Base-by-base conservation (phyloP, 2,329 filamentous ascomycete species). In the Colletotrichum euphorbiae region DNA sequence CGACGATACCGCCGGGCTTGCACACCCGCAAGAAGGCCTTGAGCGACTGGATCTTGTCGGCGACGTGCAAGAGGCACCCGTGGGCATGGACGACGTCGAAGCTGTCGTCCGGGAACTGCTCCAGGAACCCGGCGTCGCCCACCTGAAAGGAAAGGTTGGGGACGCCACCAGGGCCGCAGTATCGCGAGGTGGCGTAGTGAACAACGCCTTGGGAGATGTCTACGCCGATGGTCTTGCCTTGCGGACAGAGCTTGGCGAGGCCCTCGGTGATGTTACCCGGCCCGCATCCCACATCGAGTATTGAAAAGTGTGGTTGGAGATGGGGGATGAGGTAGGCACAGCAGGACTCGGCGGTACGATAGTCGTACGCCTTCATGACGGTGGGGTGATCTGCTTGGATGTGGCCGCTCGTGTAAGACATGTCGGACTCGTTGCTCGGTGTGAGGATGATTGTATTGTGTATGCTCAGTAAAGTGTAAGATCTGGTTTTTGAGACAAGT, bases 281-380 rank as follows among this genome's bases (percentile, higher is more conserved):
- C 0, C 83, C 83, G 72, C 82, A 83, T 61, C 83, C 83, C 31
- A 84, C 76, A 69, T 85, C 83, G 59, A 85, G 79, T 43, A 85
- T 76, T n/a, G 67, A 72, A 74, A 80, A 77, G 11, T 73, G 72
- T 0, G 76, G 72, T 45, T 77, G 76, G 50, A 85, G 76, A 60
- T 80, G 74, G 0, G 82, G 80, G 1, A 85, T 62, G 1, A 85
- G 75, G 72, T 83, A 80, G 28, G 75, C 73, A 40, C 36, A 40
- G 36, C 36, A 40, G 36, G 36, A 40, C 36, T 40, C 36, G 36
- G 78, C 81, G 2, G 81, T 84, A 21, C 83, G 80, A 71, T 74
- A 74, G n/a, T 74, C 73, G 72, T 84, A 82, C 6, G 75, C 80
- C 40, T 75, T 71, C 5, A 80, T 71, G 3, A 80, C 80, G 31